Base-by-base conservation (phyloP, 2,329 filamentous ascomycete genomes). In the Alternaria triticina region DNA sequence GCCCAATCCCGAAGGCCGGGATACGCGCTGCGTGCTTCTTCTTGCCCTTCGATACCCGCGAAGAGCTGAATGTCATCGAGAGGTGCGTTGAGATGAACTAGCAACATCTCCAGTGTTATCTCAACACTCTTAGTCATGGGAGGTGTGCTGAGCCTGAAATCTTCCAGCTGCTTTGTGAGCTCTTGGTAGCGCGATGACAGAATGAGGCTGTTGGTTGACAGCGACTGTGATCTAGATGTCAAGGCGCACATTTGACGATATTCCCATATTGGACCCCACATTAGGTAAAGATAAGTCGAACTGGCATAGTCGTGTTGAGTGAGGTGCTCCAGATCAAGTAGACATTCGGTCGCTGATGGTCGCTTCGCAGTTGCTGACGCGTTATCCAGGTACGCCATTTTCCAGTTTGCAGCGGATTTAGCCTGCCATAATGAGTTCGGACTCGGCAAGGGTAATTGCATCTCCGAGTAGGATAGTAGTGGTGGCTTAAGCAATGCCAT, bases 11-110 rank as follows among this genome's bases (percentile, higher is more conserved):
- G 84, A 8, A 91, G 80, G 0, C 84, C 80, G 0, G 87, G 85
- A 65, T 88, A 89, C 13, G 88, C 83, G 7, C 85, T 80, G 5
- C 86, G 83, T 5, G 89, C 89, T 72, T 91, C 87, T 33, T 90
- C 88, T 64, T 89, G 86, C 23, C 88, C 89, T 66, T 90, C 89
- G 46, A 90, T 89, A 6, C 90, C 90, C 0, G 88, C 87, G 67
- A 91, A 91, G 5, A 89, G 83, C 70, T 91, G 89, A 15, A 91
- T 80, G 61, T 91, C 89, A 66, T 90, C 86, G 3, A 91, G 80
- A 0, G 87, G 88, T 46, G 89, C 84, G 73, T 91, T 86, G 5
- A 91, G 81, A 70, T 90, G 86, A 83, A 91, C 86, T 60, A 89
- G 80, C 11, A 90, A 81, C 1, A 90, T 80, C 69, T 84, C 81